Conservation (phyloP, 2,329 filamentous ascomycete species). For the Hypomyces perniciosus region DNA sequence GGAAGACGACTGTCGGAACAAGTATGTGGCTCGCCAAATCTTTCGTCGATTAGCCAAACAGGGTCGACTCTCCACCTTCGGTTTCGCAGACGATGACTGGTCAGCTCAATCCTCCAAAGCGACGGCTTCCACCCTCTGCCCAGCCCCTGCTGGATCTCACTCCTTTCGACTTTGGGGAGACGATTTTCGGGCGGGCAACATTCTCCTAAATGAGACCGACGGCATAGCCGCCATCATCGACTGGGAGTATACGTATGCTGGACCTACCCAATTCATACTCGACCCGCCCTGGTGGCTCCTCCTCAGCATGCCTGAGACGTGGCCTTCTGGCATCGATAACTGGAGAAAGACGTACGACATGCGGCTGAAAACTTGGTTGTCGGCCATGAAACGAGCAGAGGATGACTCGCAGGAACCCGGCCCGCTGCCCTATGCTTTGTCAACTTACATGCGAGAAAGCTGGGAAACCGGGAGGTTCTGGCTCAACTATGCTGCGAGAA, state of each 20-base stretch:
- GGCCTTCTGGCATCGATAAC: slow-evolving; percentile 23
- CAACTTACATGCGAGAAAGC: slow-evolving; percentile 31
- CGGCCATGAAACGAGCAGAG: slow-evolving; percentile 22
- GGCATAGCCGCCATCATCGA: slow-evolving; percentile 31
- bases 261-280: slow-evolving; percentile 27
- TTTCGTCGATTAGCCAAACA: slow-evolving; percentile 31
- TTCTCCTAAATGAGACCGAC: slow-evolving; percentile 25
- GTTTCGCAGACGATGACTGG: slow-evolving; percentile 26
- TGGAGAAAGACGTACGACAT: slow-evolving; percentile 28
- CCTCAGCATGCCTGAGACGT: slow-evolving; percentile 26
- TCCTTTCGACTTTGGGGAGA: slow-evolving; percentile 27
- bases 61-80: slow-evolving; percentile 22
- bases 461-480: slow-evolving; percentile 29
- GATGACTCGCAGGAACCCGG: slow-evolving; percentile 16
- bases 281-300: slow-evolving; percentile 37
- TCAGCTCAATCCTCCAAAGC: slow-evolving; percentile 19
- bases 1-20: slow-evolving; percentile 35
- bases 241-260: slow-evolving; percentile 35
- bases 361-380: slow-evolving; percentile 28
- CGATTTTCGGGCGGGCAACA: slow-evolving; percentile 27
- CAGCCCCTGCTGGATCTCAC: slow-evolving; percentile 17
- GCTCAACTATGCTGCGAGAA: slow-evolving; percentile 30
- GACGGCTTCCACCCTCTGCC: slow-evolving; percentile 3
- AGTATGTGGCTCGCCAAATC: slow-evolving; percentile 36
- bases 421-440: slow-evolving; percentile 17